These are phyloP conservation scores for Yamagishiella unicocca DNA, from an alignment of 139 green algal species.

Conservation along the genomic window DNA sequence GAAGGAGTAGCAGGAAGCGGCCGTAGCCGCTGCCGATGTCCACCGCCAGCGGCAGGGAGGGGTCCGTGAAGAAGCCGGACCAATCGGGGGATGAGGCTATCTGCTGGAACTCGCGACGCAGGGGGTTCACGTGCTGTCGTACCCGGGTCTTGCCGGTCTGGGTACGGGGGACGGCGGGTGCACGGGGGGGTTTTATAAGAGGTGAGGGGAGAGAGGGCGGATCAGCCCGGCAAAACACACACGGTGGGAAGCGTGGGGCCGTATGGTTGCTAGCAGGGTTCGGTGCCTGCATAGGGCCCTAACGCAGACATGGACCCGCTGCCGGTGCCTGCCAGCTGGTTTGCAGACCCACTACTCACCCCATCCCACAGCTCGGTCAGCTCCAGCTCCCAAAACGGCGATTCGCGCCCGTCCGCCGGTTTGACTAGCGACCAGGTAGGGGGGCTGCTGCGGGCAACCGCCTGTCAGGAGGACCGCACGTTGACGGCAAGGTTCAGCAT, in stretches of 20 bases:
- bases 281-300: too few relatives aligned
- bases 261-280: too few relatives aligned
- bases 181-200: neutral
- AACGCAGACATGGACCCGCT: too few relatives aligned
- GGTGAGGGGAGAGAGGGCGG: neutral
- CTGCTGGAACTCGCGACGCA: slow-evolving; percentile 66
- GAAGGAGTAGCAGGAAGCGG: slow-evolving; percentile 80
- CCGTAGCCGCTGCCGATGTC: slow-evolving; percentile 90
- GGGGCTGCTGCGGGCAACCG: neutral
- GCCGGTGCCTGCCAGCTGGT: too few relatives aligned
- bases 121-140: slow-evolving; percentile 90
- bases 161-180: neutral
- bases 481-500: too few relatives aligned
- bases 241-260: too few relatives aligned
- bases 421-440: slow-evolving; percentile 10
- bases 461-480: neutral
- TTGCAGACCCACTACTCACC: too few relatives aligned
- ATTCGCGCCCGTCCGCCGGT: slow-evolving; percentile 30
- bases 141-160: slow-evolving; percentile 68
- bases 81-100: slow-evolving; percentile 58
- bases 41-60: slow-evolving; percentile 76
- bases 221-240: too few relatives aligned
- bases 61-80: slow-evolving; percentile 66
- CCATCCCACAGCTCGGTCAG: slow-evolving; percentile 56
- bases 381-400: slow-evolving; percentile 52